phyloP scores from a whole-genome alignment of 1,284 basidiomycete species.

The Sporisorium exsertum region DNA sequence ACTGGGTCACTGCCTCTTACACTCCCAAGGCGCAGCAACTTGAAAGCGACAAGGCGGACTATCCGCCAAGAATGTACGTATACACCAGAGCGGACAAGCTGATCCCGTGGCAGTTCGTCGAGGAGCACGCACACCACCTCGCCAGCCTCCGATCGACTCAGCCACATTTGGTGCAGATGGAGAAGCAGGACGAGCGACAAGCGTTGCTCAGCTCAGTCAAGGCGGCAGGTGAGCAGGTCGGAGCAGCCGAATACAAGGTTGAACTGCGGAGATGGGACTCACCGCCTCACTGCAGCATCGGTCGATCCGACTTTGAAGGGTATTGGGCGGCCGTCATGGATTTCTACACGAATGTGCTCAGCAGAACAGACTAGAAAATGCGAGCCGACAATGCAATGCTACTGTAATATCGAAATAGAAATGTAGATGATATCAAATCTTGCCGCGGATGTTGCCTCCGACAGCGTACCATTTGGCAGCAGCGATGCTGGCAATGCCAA shows the following conservation, averaged over 20 bases:
- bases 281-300: constrained; percentile 58
- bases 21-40: constrained; percentile 2
- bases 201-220: constrained; percentile 7
- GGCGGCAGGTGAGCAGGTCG: background rate
- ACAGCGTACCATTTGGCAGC: constrained; percentile 35
- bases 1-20: constrained; percentile 42
- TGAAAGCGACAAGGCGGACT: constrained; percentile 3
- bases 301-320: constrained; percentile 49
- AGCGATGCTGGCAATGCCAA: constrained; percentile 21
- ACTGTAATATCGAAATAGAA: background rate
- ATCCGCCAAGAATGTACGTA: constrained; percentile 60
- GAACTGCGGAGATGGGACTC: constrained; percentile 55
- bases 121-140: constrained; percentile 53
- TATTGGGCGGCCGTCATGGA: constrained; percentile 54
- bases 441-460: constrained; percentile 33
- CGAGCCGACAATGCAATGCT: background rate
- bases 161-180: constrained; percentile 39
- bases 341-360: constrained; percentile 43
- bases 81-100: constrained; percentile 58
- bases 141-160: constrained; percentile 16
- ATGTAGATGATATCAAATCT: constrained; percentile 15
- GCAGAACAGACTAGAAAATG: background rate
- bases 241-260: constrained; percentile 24
- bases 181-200: constrained; percentile 23
- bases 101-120: constrained; percentile 55